Conservation (phyloP, 768 basidiomycete genomes). For the Lentinula raphanica region DNA sequence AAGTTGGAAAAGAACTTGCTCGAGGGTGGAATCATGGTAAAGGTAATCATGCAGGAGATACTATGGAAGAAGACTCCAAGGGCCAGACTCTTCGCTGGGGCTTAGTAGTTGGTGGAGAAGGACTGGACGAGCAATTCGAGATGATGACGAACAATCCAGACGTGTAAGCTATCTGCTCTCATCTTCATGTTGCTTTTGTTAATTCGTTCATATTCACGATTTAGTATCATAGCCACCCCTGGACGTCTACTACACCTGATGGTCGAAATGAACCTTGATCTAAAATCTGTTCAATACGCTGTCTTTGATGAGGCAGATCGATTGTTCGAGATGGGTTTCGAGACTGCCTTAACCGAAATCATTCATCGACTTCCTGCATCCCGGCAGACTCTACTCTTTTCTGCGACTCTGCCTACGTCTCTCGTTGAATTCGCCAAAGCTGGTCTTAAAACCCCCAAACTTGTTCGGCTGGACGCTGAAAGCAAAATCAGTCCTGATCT, state of each 20-base stretch:
- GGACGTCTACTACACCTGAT: constrained; percentile 94
- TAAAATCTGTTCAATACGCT: constrained; percentile 81
- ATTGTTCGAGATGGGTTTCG: constrained; percentile 98
- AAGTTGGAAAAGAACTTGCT: constrained; percentile 91
- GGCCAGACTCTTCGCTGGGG: constrained; percentile 80
- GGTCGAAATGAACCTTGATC: constrained; percentile 93
- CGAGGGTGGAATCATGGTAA: constrained; percentile 67
- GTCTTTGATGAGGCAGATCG: constrained; percentile 99
- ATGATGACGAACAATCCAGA: constrained; percentile 94
- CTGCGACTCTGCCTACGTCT: constrained; percentile 92
- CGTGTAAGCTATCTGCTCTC: constrained; percentile 55
- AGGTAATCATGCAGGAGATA: constrained; percentile 71
- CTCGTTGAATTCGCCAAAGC: constrained; percentile 99
- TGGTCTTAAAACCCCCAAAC: constrained; percentile 87
- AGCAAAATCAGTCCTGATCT: constrained; percentile 93
- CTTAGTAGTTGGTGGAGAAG: constrained; percentile 92
- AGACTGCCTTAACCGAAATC: constrained; percentile 86
- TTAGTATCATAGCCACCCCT: constrained; percentile 93
- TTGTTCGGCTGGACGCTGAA: constrained; percentile 94
- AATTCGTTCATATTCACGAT: constrained; percentile 9
- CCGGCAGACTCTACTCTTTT: constrained; percentile 92
- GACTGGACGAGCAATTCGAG: constrained; percentile 93
- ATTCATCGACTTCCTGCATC: constrained; percentile 79
- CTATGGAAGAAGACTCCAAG: constrained; percentile 51
- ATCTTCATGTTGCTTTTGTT: background rate